phyloP scores from a whole-genome alignment of 306 rosid species.

The Oxytropis ochrocephala region DNA sequence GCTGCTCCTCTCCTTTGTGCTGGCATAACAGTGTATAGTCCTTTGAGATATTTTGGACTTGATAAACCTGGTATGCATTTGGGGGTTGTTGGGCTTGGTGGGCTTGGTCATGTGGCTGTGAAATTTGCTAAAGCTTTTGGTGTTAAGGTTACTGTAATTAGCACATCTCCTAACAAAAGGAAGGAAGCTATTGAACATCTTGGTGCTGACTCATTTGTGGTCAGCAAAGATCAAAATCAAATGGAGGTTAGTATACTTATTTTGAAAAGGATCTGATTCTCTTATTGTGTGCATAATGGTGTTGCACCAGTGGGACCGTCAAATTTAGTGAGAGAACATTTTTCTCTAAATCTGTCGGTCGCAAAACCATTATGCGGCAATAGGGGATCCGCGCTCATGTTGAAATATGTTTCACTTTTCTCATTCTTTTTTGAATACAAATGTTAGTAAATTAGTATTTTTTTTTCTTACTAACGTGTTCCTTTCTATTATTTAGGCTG shows the following conservation, averaged over 20 bases:
- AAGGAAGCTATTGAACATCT: constrained; percentile 36
- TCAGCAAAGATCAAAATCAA: constrained; percentile 33
- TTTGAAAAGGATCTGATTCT: too few species aligned
- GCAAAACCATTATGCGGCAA: too few species aligned
- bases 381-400: too few species aligned
- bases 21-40: constrained; percentile 55
- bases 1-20: constrained; percentile 59
- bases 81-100: constrained; percentile 60
- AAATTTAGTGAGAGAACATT: too few species aligned
- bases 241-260: constrained; percentile 25
- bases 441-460: not conserved
- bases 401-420: too few species aligned
- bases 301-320: too few species aligned
- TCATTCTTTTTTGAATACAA: too few species aligned
- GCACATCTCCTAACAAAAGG: constrained; percentile 45
- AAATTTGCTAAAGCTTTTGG: constrained; percentile 60
- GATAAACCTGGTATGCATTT: constrained; percentile 38
- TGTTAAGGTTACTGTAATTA: constrained; percentile 39
- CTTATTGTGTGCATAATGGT: too few species aligned
- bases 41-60: constrained; percentile 29
- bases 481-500: not conserved
- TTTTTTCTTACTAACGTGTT: not conserved
- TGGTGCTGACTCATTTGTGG: constrained; percentile 40
- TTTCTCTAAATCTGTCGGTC: too few species aligned
- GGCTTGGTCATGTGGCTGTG: constrained; percentile 47